Conservation (phyloP, 2,329 filamentous ascomycete species). For the Beauveria sp. region DNA sequence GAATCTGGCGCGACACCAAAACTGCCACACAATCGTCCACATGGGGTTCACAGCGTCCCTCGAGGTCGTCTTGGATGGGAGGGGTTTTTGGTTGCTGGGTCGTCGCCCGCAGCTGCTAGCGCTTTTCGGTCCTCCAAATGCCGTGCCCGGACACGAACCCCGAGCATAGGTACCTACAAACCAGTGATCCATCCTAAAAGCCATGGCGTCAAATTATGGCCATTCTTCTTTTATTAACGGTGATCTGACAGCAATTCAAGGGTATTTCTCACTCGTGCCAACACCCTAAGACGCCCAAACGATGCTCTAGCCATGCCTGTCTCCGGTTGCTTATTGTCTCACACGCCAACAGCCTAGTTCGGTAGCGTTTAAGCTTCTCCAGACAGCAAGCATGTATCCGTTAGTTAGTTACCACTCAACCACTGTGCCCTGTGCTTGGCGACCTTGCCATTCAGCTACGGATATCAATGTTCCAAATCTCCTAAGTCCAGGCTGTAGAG, state of each 20-base stretch:
- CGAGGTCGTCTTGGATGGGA: neutral
- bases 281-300: neutral
- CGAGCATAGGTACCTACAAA: neutral
- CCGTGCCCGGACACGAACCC: neutral
- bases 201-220: neutral
- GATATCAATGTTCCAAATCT: neutral
- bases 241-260: neutral
- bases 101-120: neutral
- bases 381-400: neutral
- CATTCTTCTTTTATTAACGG: too few species aligned
- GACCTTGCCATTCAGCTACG: too few species aligned
- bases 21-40: constrained; percentile 3
- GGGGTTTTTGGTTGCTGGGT: neutral
- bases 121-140: constrained; percentile 3
- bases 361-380: constrained; percentile 1
- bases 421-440: neutral
- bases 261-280: neutral
- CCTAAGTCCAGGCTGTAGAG: neutral
- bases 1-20: neutral
- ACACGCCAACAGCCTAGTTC: neutral
- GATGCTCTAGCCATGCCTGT: neutral
- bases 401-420: too few species aligned
- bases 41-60: neutral
- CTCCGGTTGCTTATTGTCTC: neutral
- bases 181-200: neutral